Evolutionary conservation across 108 stramenopile genomes (phyloP).

Genomic region (Pseudonitzschia delicatissima): DNA sequence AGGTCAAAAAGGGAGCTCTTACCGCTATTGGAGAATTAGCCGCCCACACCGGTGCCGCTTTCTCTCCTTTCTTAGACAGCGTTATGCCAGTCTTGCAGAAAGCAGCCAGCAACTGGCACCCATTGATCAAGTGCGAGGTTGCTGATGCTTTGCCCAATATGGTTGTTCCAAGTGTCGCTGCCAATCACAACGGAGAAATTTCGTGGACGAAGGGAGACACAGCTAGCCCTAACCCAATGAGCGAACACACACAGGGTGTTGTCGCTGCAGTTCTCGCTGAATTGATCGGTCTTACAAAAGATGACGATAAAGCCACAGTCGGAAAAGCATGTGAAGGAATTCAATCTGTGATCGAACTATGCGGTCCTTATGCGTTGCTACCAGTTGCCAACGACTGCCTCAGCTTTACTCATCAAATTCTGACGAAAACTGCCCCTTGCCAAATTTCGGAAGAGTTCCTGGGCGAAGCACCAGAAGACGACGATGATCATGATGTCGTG

Average conservation of each 20-base stretch:
- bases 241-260: constrained; percentile 64
- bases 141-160: constrained; percentile 78
- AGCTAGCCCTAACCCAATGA: constrained; percentile 57
- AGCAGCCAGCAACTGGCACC: constrained; percentile 90
- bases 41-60: constrained; percentile 84
- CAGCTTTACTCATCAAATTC: constrained; percentile 57
- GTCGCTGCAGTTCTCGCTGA: constrained; percentile 70
- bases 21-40: constrained; percentile 96
- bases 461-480: constrained; percentile 84
- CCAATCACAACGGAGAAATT: constrained; percentile 77
- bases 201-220: constrained; percentile 87
- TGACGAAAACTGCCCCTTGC: constrained; percentile 77
- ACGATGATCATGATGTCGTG: constrained; percentile 90
- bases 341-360: constrained; percentile 81
- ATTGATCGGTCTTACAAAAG: constrained; percentile 73
- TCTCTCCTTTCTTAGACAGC: constrained; percentile 77
- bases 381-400: constrained; percentile 70
- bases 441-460: constrained; percentile 63
- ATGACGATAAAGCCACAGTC: constrained; percentile 81
- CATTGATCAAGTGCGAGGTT: constrained; percentile 80
- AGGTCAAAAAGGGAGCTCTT: constrained; percentile 95
- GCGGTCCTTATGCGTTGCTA: constrained; percentile 77
- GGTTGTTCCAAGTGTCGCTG: constrained; percentile 69
- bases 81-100: constrained; percentile 76
- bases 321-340: constrained; percentile 89